Base-by-base conservation (phyloP, 2,329 filamentous ascomycete genomes). In the Phialemoniopsis sp. region DNA sequence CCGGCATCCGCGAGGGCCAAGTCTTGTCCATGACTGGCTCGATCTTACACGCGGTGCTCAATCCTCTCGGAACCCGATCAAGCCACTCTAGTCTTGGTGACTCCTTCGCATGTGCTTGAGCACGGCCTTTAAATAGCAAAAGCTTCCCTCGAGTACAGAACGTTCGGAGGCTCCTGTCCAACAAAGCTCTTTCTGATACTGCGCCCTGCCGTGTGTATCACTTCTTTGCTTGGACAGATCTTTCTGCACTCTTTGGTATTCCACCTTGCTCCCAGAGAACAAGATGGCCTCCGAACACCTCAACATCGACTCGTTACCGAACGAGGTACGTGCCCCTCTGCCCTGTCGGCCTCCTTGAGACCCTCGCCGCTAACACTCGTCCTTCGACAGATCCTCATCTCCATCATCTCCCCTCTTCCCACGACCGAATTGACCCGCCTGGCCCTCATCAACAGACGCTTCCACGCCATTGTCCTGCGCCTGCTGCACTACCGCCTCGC, bases 401-500 rank as follows among this genome's bases (percentile, higher is more conserved):
- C 49, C 8, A 52, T 60, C 29, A 49, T 62, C 37, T 45, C 47
- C 17, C 32, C 47, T 12, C 46, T 62, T 19, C 47, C 54, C 3
- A 57, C 58, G 21, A 29, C 39, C 29, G 35, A 46, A 4, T 52
- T 63, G 21, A 43, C 60, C 18, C 46, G 47, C 4, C 43, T 59
- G 10, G 45, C 50, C 26, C 34, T 45, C 13, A 45, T 61, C 35
- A 57, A 45, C 46, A 55, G 45, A 40, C 57, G 52, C 39, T 59
- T 63, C 48, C 48, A 55, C 46, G 47, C 51, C 13, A 38, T 52
- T 6, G 46, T 54, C 15, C 40, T 56, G 3, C 50, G 50, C 36
- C 43, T 60, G 29, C 41, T 61, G 34, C 49, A 56, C 42, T 47
- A 50, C 38, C 59, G 59, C 32, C 48, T 62, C 40, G 42, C 43